Base-by-base conservation (phyloP, 2,329 filamentous ascomycete species). In the Aspergillus unguis region DNA sequence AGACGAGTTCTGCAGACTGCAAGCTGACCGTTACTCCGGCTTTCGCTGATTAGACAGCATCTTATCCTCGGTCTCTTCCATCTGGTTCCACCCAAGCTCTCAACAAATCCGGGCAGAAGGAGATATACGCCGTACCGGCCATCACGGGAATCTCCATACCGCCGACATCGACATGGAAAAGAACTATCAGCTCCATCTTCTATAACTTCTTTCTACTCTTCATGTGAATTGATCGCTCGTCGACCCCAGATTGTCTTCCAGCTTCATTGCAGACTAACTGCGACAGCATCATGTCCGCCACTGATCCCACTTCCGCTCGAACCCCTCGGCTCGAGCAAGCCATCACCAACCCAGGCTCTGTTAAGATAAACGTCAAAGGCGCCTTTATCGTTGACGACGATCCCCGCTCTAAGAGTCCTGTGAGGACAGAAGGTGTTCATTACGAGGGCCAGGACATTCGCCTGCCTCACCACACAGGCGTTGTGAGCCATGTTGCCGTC, bases 401-500 rank as follows among this genome's bases (percentile, higher is more conserved):
- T 61, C 78, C 56, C 71, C 77, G 61, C 71, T 80, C 64, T 71
- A 82, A 66, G 37, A 71, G 66, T 52, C 65, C 68, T 17, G 75
- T 79, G 56, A 76, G 81, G 31, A 76, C 77, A 44, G 79, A 83
- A 43, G 79, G 80, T 26, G 80, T 83, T 52, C 78, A 84, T 59
- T 82, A 85, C 70, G 90, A 95, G 70, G 91, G 89, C 52, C 91
- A 90, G 67, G 94, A 96, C 69, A 99, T 99, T 63, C 82, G 94
- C n/a, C 77, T 99, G 54, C 94, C 94, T 28, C 94, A 97, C 72
- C 94, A 99, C 73, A 96, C 90, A 9, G 88, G 88, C 8, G 86
- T 96, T 6, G 92, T 99, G 61, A 96, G 91, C 77, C 94, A 99
- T 77, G 90, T 99, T 62, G 94, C 94, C 48, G 87, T 96, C 55